Evolutionary conservation across 176 grass and related monocot genomes (phyloP).

Genomic region (Thinopyrum elongatum): DNA sequence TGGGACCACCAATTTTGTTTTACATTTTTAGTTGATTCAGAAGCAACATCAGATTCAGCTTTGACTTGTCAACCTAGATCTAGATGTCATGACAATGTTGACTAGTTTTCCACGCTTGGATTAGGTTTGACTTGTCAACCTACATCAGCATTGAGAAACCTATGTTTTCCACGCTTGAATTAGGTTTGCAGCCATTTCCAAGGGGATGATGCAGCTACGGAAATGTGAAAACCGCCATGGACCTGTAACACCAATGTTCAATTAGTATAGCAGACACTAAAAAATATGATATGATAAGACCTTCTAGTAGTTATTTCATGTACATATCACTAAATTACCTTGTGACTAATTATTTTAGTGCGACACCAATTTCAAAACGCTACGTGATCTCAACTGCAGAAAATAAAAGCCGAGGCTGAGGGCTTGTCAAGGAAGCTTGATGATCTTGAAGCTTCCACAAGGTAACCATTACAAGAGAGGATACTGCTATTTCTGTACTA

Average conservation of each 20-base stretch:
- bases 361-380: not conserved
- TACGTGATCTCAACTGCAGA: slow-evolving; percentile 28
- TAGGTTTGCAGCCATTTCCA: not conserved
- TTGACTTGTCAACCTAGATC: too few species aligned
- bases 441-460: slow-evolving; percentile 54
- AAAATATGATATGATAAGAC: not conserved
- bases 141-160: not conserved
- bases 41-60: too few species aligned
- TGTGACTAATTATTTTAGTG: not conserved
- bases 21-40: too few species aligned
- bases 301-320: not conserved
- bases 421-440: slow-evolving; percentile 54
- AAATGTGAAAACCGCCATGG: not conserved
- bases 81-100: too few species aligned
- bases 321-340: not conserved
- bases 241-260: not conserved
- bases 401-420: slow-evolving; percentile 54
- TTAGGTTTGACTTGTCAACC: too few species aligned
- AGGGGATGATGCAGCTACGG: not conserved
- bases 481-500: not conserved
- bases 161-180: not conserved
- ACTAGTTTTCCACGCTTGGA: too few species aligned
- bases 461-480: slow-evolving; percentile 5
- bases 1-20: too few species aligned
- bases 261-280: not conserved